phyloP scores from a whole-genome alignment of 305 asterid genomes.

The Withania somnifera region DNA sequence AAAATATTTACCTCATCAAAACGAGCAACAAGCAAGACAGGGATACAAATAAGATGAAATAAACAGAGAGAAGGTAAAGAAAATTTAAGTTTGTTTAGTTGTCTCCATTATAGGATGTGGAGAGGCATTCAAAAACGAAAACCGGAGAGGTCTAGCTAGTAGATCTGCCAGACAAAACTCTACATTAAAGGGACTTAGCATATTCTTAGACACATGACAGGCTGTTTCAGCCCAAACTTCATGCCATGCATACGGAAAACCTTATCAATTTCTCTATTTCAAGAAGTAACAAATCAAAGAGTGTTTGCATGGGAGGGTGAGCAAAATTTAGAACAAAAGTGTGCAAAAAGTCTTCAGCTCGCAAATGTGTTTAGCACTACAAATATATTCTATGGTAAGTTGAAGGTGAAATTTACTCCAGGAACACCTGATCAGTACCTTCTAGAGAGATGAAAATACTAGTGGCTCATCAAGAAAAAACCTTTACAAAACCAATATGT shows the following conservation, averaged over 20 bases:
- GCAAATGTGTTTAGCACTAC: not conserved
- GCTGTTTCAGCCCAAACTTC: not conserved
- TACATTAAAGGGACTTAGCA: not conserved
- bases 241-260: not conserved
- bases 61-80: not conserved
- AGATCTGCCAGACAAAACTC: not conserved
- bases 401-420: not conserved
- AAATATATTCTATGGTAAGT: not conserved
- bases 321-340: not conserved
- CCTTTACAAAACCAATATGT: not conserved
- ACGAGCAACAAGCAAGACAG: not conserved
- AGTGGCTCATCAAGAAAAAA: not conserved
- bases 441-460: not conserved
- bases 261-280: not conserved
- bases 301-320: not conserved
- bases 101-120: not conserved
- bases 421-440: not conserved
- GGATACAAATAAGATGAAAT: not conserved
- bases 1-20: not conserved
- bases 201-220: not conserved
- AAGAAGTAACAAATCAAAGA: not conserved
- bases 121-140: not conserved
- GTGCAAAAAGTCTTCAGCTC: not conserved
- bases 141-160: not conserved
- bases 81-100: not conserved